Conservation (phyloP, 2,329 filamentous ascomycete genomes). For the Diplodia intermedia region DNA sequence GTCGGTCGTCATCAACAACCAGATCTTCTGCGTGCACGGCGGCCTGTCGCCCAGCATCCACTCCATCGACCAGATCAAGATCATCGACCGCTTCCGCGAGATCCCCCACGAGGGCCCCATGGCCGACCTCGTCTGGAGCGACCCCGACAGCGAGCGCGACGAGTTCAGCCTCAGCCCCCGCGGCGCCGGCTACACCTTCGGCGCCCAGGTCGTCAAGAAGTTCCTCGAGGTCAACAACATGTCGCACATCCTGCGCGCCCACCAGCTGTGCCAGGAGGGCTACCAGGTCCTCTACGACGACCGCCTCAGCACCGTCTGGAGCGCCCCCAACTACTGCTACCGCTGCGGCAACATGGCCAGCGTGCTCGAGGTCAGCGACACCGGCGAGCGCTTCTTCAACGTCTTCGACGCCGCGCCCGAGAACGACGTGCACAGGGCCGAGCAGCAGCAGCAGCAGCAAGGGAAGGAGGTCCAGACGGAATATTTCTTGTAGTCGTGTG, state of each 20-base stretch:
- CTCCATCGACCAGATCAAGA: constrained; percentile 99
- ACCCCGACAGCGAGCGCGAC: constrained; percentile 95
- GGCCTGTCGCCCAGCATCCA: constrained; percentile 78
- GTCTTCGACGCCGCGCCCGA: constrained; percentile 97
- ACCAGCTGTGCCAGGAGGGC: constrained; percentile 97
- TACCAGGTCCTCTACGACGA: constrained; percentile 98
- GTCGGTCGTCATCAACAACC: constrained; percentile 96
- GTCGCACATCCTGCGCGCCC: constrained; percentile 96
- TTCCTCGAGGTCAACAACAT: constrained; percentile 97
- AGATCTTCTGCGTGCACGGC: constrained; percentile 98
- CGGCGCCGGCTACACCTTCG: constrained; percentile 96
- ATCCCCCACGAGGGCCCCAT: constrained; percentile 99
- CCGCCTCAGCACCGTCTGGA: constrained; percentile 94
- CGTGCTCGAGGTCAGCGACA: constrained; percentile 93
- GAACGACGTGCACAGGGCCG: constrained; percentile 84
- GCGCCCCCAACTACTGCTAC: constrained; percentile 79
- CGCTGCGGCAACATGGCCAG: constrained; percentile 96
- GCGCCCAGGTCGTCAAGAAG: constrained; percentile 96
- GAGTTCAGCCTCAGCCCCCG: constrained; percentile 94
- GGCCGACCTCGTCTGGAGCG: constrained; percentile 99
- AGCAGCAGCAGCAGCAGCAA: constrained; percentile 75
- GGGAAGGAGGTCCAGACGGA: constrained; percentile 76
- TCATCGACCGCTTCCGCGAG: constrained; percentile 97
- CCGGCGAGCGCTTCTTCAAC: constrained; percentile 93
- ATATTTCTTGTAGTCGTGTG: constrained; percentile 67